Percentiles rank a stretch among this genome's conserved stretches.
Evolutionary conservation across 768 basidiomycete species (phyloP).

Genomic region (Pilatotrama ljubarskyi): DNA sequence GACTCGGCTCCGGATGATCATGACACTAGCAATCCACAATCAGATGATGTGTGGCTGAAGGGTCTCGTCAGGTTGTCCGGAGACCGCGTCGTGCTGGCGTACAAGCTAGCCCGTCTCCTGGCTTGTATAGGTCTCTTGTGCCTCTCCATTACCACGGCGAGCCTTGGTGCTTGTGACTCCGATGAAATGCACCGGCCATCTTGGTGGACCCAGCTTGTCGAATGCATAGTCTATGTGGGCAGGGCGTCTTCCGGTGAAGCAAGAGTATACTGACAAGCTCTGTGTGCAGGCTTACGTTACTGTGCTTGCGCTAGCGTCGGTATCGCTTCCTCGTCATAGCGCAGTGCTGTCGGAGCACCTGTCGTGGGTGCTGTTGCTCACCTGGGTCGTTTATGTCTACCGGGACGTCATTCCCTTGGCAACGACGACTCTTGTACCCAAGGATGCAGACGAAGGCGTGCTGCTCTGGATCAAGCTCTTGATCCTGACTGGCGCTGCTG

Average conservation of each 20-base stretch:
- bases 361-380: constrained; percentile 45
- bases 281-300: constrained; percentile 35
- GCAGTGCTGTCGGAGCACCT: constrained; percentile 44
- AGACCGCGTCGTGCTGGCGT: neutral
- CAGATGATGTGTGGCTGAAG: too few species aligned
- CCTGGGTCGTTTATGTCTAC: constrained; percentile 50
- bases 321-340: constrained; percentile 21
- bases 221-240: too few species aligned
- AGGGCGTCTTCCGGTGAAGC: too few species aligned
- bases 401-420: constrained; percentile 58
- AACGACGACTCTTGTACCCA: constrained; percentile 48
- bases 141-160: neutral
- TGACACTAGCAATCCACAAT: too few species aligned
- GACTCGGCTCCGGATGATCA: too few species aligned
- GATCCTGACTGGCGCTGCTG: constrained; percentile 43
- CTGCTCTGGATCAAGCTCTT: constrained; percentile 54
- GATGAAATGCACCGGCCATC: too few species aligned
- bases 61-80: neutral
- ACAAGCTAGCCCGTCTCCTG: neutral
- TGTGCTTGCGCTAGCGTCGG: constrained; percentile 32
- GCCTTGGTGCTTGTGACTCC: neutral
- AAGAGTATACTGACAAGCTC: neutral
- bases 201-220: too few species aligned
- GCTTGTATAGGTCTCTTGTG: neutral
- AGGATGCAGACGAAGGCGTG: constrained; percentile 47